Evolutionary conservation across 257 asterid species (phyloP), one percentile per base, ranked within the genome.

Genomic region (Orobanche coerulescens): DNA sequence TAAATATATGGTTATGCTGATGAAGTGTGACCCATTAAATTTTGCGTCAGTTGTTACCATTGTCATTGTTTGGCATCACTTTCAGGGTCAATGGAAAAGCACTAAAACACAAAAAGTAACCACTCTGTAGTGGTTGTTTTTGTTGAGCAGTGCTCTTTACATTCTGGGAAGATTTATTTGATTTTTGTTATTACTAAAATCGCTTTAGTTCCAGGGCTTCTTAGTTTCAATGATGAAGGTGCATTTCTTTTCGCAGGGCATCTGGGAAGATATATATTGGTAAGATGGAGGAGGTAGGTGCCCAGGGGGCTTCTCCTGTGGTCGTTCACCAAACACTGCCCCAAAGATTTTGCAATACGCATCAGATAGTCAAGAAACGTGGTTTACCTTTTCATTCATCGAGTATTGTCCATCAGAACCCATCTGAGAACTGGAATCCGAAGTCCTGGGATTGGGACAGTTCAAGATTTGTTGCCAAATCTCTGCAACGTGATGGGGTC

Each of bases 361-460:
- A 75, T 34, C 78, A 83, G 10, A 39, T 74, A 30, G 77, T 78
- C 39, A 86, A 73, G 68, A 89, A 89, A 69, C 97, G 97, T 15
- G 61, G 74, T 55, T 75, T 76, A n/a, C 80, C 84, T 1, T 77
- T 84, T 65, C 64, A 65, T 16, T 55, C 78, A 2, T 55, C 82
- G 2, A 54, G 46, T 68, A 64, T 72, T 64, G 58, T 40, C 16
- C 69, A 42, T 26, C 87, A 76, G 46, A 74, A 65, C 22, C 64
- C 81, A 51, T 46, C 82, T 11, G 76, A 68, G 49, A 68, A 68
- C 69, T 89, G 97, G 97, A 76, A 81, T 48, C 82, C 87, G 0
- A 79, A 67, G 56, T 75, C 79, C 8, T 89, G 97, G 97, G 81
- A 81, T 11, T 89, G 97, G 97, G 97, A 86, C 40, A 77, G 92